A percentile compares a stretch with the other conserved stretches of the same genome.
phyloP scores from a whole-genome alignment of 164 flowering plant species.

The Tetracentron sinense region DNA sequence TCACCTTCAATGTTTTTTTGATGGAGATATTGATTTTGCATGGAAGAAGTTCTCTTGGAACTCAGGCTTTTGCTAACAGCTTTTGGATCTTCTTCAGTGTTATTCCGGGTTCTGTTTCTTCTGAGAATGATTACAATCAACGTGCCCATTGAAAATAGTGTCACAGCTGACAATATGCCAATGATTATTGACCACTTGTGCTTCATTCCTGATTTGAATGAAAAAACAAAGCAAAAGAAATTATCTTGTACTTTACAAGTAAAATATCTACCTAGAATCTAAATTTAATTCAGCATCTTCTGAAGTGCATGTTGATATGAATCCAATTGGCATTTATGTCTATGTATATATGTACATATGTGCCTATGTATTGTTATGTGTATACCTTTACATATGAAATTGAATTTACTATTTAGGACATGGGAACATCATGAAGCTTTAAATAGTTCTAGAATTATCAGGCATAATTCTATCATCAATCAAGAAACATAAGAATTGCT shows the following conservation, averaged over 20 bases:
- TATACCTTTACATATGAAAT: too few species aligned
- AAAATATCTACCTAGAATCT: not conserved
- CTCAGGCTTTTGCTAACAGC: constrained; percentile 25
- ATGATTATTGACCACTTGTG: constrained; percentile 28
- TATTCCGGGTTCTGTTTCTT: constrained; percentile 17
- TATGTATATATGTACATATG: too few species aligned
- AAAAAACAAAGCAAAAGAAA: constrained; percentile 4
- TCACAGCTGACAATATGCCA: constrained; percentile 26
- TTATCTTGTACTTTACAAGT: not conserved
- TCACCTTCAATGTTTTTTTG: constrained; percentile 40
- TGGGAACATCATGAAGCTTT: too few species aligned
- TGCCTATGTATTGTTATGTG: too few species aligned
- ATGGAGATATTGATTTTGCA: constrained; percentile 21
- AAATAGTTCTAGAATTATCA: too few species aligned
- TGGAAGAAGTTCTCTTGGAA: constrained; percentile 25
- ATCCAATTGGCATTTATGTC: too few species aligned
- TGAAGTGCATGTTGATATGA: too few species aligned
- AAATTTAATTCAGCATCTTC: too few species aligned
- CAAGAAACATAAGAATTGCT: too few species aligned
- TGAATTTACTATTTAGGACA: too few species aligned
- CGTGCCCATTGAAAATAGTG: constrained; percentile 26
- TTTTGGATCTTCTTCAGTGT: constrained; percentile 31
- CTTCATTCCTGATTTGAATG: constrained; percentile 18
- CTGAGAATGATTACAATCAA: constrained; percentile 25
- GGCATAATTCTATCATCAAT: too few species aligned